Base-by-base conservation (phyloP, 164 flowering plant genomes). In the Liriodendron chinense region DNA sequence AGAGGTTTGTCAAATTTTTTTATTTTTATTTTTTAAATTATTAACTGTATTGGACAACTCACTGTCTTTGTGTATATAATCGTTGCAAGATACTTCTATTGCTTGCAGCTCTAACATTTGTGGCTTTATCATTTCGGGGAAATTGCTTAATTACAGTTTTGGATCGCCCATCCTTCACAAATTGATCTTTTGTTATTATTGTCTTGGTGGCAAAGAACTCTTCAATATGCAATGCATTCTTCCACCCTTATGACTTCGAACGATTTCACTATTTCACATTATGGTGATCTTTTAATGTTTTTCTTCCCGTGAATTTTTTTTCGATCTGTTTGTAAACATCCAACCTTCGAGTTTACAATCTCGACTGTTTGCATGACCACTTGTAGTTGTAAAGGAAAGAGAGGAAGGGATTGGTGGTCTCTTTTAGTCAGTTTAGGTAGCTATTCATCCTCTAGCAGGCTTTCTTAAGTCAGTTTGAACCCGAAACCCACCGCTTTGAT, bases 1-100 rank as follows among this genome's bases (percentile, higher is more conserved):
- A 87, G 98, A 94, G 96, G 98, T 94, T 76, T 57, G 82, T 56
- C 8, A 59, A 14, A n/a, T n/a, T n/a, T n/a, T n/a, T n/a, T n/a
- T n/a, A n/a, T n/a, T n/a, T n/a, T n/a, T n/a, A n/a, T n/a, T 12
- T 21, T 24, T 25, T 4, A 47, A 18, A 8, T 57, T 70, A 49
- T 34, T 43, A 16, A 62, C 47, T 34, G 43, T 34, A 57, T 28
- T 26, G n/a, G 65, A 49, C 5, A 6, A 26, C 47, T 74, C 26
- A 7, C 67, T 74, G 21, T 66, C n/a, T 64, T 22, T 65, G 48
- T 47, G 22, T 67, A 28, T 66, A 21, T 50, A 34, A 34, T 34
- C 43, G 43, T 34, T 34, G 43, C 43, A 34, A 34, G 43, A 34
- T 6, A 34, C 43, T 34, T 34, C 43, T 34, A 34, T 6, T 34